Evolutionary conservation across 129 eudicot species (phyloP).

Genomic region (Escallonia rubra): DNA sequence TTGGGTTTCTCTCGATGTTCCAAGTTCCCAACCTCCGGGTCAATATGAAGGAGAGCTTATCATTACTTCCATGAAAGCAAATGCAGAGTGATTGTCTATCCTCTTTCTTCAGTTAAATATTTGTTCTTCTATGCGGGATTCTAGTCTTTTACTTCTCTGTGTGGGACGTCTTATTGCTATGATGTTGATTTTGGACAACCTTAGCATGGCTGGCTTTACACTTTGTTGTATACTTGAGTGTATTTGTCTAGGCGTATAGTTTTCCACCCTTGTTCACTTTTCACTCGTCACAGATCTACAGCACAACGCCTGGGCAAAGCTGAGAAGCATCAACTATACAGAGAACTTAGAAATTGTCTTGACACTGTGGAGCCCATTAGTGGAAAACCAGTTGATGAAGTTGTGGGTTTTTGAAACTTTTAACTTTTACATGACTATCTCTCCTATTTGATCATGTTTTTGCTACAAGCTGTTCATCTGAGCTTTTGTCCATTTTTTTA

Average conservation of each 20-base stretch:
- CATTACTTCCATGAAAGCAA: slow-evolving; percentile 69
- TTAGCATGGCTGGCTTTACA: slow-evolving; percentile 11
- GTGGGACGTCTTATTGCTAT: not conserved
- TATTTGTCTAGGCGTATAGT: not conserved
- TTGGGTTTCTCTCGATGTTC: slow-evolving; percentile 85
- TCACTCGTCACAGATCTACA: slow-evolving; percentile 52
- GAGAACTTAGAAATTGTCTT: slow-evolving; percentile 70
- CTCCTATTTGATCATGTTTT: not conserved
- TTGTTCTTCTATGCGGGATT: slow-evolving; percentile 14
- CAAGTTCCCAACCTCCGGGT: slow-evolving; percentile 76
- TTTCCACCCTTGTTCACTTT: slow-evolving; percentile 18
- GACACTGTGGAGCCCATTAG: slow-evolving; percentile 75
- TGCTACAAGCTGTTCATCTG: slow-evolving; percentile 8
- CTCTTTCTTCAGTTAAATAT: slow-evolving; percentile 43
- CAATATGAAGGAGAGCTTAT: slow-evolving; percentile 87
- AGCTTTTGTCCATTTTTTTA: slow-evolving; percentile 21
- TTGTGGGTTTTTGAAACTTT: slow-evolving; percentile 48
- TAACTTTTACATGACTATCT: slow-evolving; percentile 2
- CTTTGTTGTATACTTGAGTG: not conserved
- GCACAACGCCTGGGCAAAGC: slow-evolving; percentile 53
- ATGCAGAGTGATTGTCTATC: slow-evolving; percentile 76
- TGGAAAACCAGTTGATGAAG: slow-evolving; percentile 65
- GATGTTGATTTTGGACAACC: not conserved
- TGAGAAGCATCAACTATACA: slow-evolving; percentile 73
- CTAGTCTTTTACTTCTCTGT: slow-evolving; percentile 12